phyloP scores from a whole-genome alignment of 139 green algal genomes.

The Chlamydomonas schloesseri region DNA sequence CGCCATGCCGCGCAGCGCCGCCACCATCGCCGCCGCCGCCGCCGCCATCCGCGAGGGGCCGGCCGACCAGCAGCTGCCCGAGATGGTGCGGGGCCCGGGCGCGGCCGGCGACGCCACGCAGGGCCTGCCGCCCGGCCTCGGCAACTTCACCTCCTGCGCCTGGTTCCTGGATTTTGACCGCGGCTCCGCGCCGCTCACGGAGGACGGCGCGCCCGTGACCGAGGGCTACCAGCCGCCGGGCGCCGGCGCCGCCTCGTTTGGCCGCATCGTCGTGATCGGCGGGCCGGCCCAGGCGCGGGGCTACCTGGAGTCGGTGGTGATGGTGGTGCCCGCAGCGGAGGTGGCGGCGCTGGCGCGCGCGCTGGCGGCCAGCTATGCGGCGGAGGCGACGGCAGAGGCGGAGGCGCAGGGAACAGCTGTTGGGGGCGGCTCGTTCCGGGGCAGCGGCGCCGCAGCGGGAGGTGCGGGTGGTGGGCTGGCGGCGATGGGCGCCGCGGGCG shows the following conservation, averaged over 20 bases:
- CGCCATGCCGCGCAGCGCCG: neutral
- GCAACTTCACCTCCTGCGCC: slow-evolving; percentile 6
- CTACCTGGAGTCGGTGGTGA: slow-evolving; percentile 5
- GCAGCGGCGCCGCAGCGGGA: too few relatives aligned
- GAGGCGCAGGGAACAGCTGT: too few relatives aligned
- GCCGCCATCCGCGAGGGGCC: too few relatives aligned
- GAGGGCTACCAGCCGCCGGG: neutral
- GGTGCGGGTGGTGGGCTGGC: too few relatives aligned
- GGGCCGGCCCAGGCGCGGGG: neutral
- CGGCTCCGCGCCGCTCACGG: neutral
- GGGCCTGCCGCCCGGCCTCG: neutral
- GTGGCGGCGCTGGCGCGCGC: neutral
- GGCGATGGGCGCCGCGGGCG: too few relatives aligned
- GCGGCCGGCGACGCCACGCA: neutral
- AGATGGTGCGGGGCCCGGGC: too few relatives aligned
- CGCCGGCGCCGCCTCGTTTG: neutral
- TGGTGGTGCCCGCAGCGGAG: neutral
- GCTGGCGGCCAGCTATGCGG: neutral
- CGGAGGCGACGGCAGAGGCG: too few relatives aligned
- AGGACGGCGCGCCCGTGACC: neutral
- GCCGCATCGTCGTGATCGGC: neutral
- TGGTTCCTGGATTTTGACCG: neutral
- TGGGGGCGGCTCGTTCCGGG: too few relatives aligned
- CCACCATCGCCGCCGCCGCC: too few relatives aligned
- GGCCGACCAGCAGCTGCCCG: too few relatives aligned